phyloP scores from a whole-genome alignment of 2,329 filamentous ascomycete genomes.

The Fusarium acutatum region DNA sequence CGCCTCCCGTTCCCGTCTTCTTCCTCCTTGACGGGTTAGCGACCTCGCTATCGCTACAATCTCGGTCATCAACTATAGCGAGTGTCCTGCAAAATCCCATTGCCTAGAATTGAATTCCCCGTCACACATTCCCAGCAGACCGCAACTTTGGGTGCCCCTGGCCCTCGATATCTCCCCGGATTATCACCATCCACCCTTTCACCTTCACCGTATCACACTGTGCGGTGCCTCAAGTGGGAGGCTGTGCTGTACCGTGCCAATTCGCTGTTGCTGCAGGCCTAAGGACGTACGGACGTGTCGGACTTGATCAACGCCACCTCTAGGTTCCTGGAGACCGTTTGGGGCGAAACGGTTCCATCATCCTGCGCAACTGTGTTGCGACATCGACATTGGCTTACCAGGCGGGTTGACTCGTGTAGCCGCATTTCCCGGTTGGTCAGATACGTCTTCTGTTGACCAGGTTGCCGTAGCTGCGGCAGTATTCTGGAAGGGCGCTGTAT shows the following conservation, averaged over 20 bases:
- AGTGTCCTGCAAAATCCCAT: not conserved
- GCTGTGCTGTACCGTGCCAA: slow-evolving; percentile 4
- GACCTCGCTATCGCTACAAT: slow-evolving; percentile 2
- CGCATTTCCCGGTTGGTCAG: slow-evolving; percentile 24
- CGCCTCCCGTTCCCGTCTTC: not conserved
- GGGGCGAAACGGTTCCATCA: slow-evolving; percentile 10
- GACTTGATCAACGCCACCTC: slow-evolving; percentile 26
- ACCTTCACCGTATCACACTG: not conserved
- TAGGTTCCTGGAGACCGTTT: slow-evolving; percentile 2
- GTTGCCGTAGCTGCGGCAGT: slow-evolving; percentile 21
- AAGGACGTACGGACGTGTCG: slow-evolving; percentile 28
- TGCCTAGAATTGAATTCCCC: not conserved
- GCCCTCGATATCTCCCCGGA: not conserved
- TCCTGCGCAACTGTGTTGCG: not conserved
- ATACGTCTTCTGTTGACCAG: slow-evolving; percentile 3
- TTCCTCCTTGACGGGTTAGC: not conserved
- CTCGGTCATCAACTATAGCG: not conserved
- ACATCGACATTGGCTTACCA: slow-evolving; percentile 2
- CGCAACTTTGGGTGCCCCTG: not conserved
- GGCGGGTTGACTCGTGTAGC: slow-evolving; percentile 13
- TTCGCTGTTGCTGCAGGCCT: slow-evolving; percentile 3
- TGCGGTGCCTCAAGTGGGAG: not conserved
- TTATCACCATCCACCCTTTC: not conserved
- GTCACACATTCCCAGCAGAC: not conserved
- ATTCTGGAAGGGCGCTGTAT: slow-evolving; percentile 5